These are phyloP conservation scores for Lentinula aciculospora DNA, from an alignment of 768 basidiomycete genomes.

Conservation along the genomic window DNA sequence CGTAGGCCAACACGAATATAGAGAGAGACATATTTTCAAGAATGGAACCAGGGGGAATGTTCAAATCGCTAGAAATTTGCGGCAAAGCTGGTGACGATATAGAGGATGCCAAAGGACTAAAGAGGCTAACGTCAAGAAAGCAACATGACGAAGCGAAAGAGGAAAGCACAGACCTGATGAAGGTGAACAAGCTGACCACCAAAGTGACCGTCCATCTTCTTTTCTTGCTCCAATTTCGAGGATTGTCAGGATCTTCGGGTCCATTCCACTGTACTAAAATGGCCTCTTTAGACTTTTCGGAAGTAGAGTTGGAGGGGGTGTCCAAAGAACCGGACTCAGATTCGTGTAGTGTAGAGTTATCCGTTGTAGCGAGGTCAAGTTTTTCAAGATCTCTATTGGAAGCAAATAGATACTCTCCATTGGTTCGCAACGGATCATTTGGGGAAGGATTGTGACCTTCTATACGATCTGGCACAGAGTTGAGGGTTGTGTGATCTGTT, in stretches of 20 bases:
- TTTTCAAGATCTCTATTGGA: neutral
- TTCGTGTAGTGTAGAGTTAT: slow-evolving; percentile 1
- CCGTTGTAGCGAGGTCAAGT: neutral
- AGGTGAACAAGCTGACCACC: slow-evolving; percentile 49
- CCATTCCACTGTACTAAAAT: slow-evolving; percentile 23
- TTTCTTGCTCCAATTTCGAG: slow-evolving; percentile 37
- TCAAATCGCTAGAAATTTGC: neutral
- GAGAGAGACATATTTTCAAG: slow-evolving; percentile 34
- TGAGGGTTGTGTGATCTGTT: neutral
- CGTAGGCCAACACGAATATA: slow-evolving; percentile 37
- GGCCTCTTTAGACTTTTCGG: neutral
- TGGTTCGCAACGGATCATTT: neutral
- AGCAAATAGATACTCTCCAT: neutral
- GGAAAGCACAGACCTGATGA: slow-evolving; percentile 29
- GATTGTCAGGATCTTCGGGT: slow-evolving; percentile 22
- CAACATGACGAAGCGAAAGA: neutral
- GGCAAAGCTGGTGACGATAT: slow-evolving; percentile 40
- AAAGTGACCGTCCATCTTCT: slow-evolving; percentile 43
- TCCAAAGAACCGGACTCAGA: neutral
- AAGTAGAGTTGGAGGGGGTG: neutral
- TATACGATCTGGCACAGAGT: neutral
- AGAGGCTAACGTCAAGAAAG: neutral
- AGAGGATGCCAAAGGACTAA: slow-evolving; percentile 36
- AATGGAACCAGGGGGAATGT: slow-evolving; percentile 23
- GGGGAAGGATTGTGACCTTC: neutral